phyloP scores from a whole-genome alignment of 495 filamentous ascomycete genomes.

The Annulohypoxylon nitens region DNA sequence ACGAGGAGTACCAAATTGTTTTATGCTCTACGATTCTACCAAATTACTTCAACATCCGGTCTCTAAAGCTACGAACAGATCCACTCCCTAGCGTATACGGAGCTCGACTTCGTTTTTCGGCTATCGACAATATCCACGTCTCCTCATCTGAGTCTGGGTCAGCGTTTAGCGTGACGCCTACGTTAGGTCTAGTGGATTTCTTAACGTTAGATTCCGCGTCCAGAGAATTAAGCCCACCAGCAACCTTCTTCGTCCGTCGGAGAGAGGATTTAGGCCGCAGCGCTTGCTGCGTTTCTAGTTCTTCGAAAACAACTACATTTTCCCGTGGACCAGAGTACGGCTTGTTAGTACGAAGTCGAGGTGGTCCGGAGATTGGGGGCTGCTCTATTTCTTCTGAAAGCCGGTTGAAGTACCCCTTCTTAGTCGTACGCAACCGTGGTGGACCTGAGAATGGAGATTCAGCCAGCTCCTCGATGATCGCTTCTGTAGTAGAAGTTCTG shows the following conservation, averaged over 20 bases:
- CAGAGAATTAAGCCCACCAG: not conserved
- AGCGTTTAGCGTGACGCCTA: not conserved
- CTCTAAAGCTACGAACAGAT: slow-evolving; percentile 18
- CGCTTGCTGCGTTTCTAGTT: not conserved
- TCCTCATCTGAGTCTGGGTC: slow-evolving; percentile 26
- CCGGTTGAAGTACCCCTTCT: slow-evolving; percentile 35
- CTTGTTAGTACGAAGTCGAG: slow-evolving; percentile 31
- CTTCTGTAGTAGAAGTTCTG: not conserved
- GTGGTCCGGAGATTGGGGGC: not conserved
- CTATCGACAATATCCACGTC: slow-evolving; percentile 35
- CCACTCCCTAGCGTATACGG: slow-evolving; percentile 1
- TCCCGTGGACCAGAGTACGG: slow-evolving; percentile 30
- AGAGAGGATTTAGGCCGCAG: slow-evolving; percentile 10
- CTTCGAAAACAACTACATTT: slow-evolving; percentile 12
- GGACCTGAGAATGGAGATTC: slow-evolving; percentile 19
- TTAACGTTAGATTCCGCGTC: not conserved
- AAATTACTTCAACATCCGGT: slow-evolving; percentile 6
- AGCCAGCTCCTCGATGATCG: not conserved
- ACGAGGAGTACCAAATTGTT: not conserved
- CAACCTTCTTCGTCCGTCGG: slow-evolving; percentile 23
- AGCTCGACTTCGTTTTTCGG: not conserved
- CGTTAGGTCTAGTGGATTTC: not conserved
- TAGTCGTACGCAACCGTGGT: slow-evolving; percentile 30
- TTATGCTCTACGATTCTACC: slow-evolving; percentile 21
- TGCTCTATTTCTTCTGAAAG: slow-evolving; percentile 3